A percentile compares a stretch with the other conserved stretches of the same genome.
Conservation (phyloP, 2,329 filamentous ascomycete genomes). For the Podosphaera fusca region DNA sequence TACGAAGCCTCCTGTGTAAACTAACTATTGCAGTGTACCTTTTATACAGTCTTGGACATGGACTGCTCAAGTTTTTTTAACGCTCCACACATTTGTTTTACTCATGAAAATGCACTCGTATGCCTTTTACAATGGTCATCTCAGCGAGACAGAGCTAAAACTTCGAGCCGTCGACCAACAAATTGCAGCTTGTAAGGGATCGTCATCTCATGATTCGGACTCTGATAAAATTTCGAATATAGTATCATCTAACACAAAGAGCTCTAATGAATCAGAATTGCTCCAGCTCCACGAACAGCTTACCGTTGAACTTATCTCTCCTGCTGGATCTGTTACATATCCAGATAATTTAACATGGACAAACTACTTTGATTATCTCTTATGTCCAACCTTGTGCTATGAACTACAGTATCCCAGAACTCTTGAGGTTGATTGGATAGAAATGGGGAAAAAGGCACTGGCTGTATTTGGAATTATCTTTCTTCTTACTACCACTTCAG, state of each 20-base stretch:
- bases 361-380: constrained; percentile 71
- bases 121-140: constrained; percentile 90
- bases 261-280: constrained; percentile 24
- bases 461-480: constrained; percentile 95
- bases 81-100: constrained; percentile 70
- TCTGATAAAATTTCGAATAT: constrained; percentile 8
- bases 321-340: constrained; percentile 73
- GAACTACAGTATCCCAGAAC: constrained; percentile 88
- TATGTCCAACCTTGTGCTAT: constrained; percentile 92
- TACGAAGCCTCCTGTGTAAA: background rate
- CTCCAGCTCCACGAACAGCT: constrained; percentile 60
- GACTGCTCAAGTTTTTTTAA: constrained; percentile 90
- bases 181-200: constrained; percentile 40
- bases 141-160: constrained; percentile 66
- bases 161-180: constrained; percentile 61
- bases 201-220: constrained; percentile 53
- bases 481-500: constrained; percentile 68
- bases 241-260: constrained; percentile 14
- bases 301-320: constrained; percentile 74
- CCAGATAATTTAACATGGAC: constrained; percentile 62
- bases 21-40: constrained; percentile 32
- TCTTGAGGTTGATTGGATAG: constrained; percentile 48
- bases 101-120: constrained; percentile 99
- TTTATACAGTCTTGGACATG: constrained; percentile 81
- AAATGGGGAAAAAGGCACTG: constrained; percentile 62